These are phyloP conservation scores for Ophiostoma sp. DNA, from an alignment of 2,329 filamentous ascomycete genomes.

Conservation along the genomic window DNA sequence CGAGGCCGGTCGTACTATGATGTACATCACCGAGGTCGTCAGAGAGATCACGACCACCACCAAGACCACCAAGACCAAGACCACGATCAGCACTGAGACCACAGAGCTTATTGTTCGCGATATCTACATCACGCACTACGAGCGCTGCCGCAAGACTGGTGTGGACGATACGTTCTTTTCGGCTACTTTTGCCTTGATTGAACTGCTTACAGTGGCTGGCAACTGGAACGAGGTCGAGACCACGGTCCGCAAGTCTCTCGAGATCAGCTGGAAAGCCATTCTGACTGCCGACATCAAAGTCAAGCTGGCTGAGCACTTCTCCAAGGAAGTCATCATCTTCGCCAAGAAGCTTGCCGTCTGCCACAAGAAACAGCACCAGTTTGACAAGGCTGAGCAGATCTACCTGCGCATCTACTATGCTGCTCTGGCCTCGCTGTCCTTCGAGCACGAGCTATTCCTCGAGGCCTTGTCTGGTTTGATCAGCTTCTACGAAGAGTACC, in stretches of 20 bases:
- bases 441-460: conserved; percentile 32
- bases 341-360: conserved; percentile 35
- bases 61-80: conserved; percentile 33
- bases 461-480: conserved; percentile 32
- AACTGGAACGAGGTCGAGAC: conserved; percentile 36
- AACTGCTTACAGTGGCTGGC: conserved; percentile 31
- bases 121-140: conserved; percentile 30
- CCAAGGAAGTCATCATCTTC: conserved; percentile 33
- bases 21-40: conserved; percentile 38
- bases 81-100: conserved; percentile 33
- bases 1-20: conserved; percentile 34
- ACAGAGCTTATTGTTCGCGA: conserved; percentile 33
- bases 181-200: conserved; percentile 34
- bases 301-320: conserved; percentile 31
- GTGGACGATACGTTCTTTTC: conserved; percentile 35
- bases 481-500: conserved; percentile 35
- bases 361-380: conserved; percentile 34
- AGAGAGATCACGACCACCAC: conserved; percentile 37
- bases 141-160: conserved; percentile 33
- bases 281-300: conserved; percentile 33
- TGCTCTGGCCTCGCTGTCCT: conserved; percentile 31
- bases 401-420: conserved; percentile 37
- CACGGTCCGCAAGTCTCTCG: conserved; percentile 34
- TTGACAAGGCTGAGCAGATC: conserved; percentile 37
- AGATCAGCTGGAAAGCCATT: conserved; percentile 38